A percentile compares a stretch with the other conserved stretches of the same genome.
Conservation (phyloP, 2,329 filamentous ascomycete species). For the Coniella vitis region DNA sequence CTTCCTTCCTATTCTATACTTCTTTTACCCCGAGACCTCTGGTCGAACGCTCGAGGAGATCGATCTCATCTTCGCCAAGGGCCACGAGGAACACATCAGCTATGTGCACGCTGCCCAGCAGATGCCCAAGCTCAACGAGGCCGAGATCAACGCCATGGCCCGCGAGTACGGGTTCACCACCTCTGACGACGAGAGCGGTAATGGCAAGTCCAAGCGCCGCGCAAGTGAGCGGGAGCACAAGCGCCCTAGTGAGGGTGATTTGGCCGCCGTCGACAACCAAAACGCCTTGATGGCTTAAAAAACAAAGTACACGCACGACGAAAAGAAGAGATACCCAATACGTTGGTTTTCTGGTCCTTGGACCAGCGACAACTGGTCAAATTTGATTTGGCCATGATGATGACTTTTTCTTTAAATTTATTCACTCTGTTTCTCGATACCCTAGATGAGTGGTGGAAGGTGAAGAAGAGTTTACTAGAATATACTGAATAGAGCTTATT, state of each 20-base stretch:
- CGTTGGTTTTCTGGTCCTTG: too few species aligned
- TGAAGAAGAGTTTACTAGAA: too few species aligned
- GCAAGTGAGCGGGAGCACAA: conserved; percentile 5
- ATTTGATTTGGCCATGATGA: too few species aligned
- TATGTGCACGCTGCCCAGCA: conserved; percentile 11
- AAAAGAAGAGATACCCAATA: too few species aligned
- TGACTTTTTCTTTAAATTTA: too few species aligned
- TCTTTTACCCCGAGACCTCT: conserved; percentile 41
- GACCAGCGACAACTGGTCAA: too few species aligned
- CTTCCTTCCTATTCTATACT: conserved; percentile 46
- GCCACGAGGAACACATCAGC: conserved; percentile 9
- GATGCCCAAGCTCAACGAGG: conserved; percentile 10
- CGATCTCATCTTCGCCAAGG: conserved; percentile 34
- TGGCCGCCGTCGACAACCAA: not conserved
- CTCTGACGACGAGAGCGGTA: conserved; percentile 12
- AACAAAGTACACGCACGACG: not conserved
- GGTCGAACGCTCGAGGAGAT: conserved; percentile 54
- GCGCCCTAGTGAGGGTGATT: conserved; percentile 3
- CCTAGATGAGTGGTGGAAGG: too few species aligned
- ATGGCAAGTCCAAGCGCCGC: not conserved
- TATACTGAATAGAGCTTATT: too few species aligned
- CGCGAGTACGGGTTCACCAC: conserved; percentile 13
- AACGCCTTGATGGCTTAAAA: conserved; percentile 13
- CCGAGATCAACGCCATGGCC: conserved; percentile 13
- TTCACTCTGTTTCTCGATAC: too few species aligned